Evolutionary conservation across 345 rosid genomes (phyloP), one percentile per base, ranked within the genome.

Genomic region (Eutrema heterophyllum): DNA sequence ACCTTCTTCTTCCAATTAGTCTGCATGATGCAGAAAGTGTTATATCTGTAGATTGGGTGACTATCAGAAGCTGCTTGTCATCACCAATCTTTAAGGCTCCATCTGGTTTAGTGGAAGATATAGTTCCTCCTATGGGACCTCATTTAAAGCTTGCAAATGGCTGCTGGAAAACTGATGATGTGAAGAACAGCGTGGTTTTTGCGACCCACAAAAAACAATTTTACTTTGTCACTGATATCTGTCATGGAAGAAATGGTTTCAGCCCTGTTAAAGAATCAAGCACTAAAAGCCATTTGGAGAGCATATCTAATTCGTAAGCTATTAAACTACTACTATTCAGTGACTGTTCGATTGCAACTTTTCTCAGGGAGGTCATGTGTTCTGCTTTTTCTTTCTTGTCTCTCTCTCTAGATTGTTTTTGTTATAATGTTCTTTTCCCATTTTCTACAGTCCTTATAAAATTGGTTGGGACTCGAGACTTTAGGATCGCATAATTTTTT

Each of bases 1-100:
- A 94, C 77, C 84, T 94, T 63, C 81, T 94, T 81, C 97, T 94
- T 74, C 98, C 98, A 9, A 71, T 89, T 70, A 64, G 70, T 72
- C 68, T 78, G 49, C 52, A 57, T 46, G 76, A 73, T 63, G 29
- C 49, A 48, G 84, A 61, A 77, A 62, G 74, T 43, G 6, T 55
- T 40, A 55, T 88, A 74, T 65, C 39, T 11, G 82, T 91, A 15
- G 94, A 94, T 64, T 88, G 98, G 98, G 67, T 53, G 56, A 77
- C 82, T 68, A 55, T 91, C 62, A 79, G 78, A 65, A 85, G 83
- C 77, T 94, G 97, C 78, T 80, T 94, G 74, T 81, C 87, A 46
- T 94, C 98, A 80, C 89, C 98, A 68, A 69, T 91, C 56, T 91
- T 91, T 44, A 51, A 79, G 68, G 44, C 78, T 71, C 87, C 88